Evolutionary conservation across 805 yeast species (phyloP).

Genomic region (Ogataea philodendri): DNA sequence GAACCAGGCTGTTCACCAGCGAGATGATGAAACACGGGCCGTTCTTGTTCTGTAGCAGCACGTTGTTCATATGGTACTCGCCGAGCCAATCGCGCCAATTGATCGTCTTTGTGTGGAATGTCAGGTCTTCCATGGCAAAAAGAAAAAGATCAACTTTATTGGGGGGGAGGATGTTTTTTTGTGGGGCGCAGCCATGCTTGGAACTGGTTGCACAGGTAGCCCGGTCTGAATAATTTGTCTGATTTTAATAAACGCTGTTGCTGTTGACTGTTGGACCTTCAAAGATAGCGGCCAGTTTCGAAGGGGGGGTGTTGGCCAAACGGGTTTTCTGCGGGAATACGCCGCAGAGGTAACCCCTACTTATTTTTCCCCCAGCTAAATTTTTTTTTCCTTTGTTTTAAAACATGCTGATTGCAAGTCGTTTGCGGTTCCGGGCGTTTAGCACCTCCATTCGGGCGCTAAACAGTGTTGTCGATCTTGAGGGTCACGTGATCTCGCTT

Average conservation of each 20-base stretch:
- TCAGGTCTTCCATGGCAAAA: slow-evolving; percentile 10
- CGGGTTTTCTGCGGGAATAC: no score
- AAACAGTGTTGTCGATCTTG: no score
- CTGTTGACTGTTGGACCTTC: no score
- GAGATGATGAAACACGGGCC: slow-evolving; percentile 92
- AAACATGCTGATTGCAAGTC: no score
- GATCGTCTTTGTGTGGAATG: slow-evolving; percentile 30
- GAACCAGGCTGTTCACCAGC: slow-evolving; percentile 62
- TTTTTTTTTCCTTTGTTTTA: no score
- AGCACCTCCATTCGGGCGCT: no score
- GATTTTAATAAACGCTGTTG: not conserved
- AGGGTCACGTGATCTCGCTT: slow-evolving; percentile 24
- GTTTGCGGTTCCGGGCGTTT: no score
- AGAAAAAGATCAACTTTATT: not conserved
- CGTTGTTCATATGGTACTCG: slow-evolving; percentile 42
- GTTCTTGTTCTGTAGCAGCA: slow-evolving; percentile 72
- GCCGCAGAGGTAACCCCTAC: no score
- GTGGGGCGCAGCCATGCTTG: slow-evolving; percentile 10
- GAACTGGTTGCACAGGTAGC: slow-evolving; percentile 1
- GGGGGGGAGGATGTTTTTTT: not conserved
- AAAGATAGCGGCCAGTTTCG: no score
- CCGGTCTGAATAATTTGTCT: not conserved
- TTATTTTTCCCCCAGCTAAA: no score
- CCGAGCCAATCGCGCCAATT: slow-evolving; percentile 28
- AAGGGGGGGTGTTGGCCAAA: no score